Evolutionary conservation across 73 alveolate species (phyloP), one percentile per base, ranked within the genome.

Genomic region (Durusdinium trenchii): DNA sequence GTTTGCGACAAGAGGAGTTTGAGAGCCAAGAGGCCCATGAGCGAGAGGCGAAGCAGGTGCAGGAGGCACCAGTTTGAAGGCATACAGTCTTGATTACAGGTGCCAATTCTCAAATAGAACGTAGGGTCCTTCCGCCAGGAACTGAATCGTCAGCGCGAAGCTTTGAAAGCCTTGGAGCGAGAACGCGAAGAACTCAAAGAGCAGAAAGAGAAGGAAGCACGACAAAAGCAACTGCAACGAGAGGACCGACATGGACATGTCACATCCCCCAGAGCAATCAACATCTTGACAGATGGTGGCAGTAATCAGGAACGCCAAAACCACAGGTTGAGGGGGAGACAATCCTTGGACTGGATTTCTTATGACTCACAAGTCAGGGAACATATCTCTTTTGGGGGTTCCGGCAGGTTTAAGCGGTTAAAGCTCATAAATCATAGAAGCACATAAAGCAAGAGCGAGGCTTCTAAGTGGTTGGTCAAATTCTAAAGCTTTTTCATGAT

Each of bases 11-110:
- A 57, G 76, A 91, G 67, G 98, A 91, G 76, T 54, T 62, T 47
- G 78, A 91, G 60, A 76, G 54, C 89, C 84, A 71, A 47, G 79
- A 91, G 76, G 87, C 67, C 18, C 67, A 73, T 35, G 96, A 90
- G 52, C 96, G 67, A 50, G 96, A 90, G 96, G 86, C 96, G 86
- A 75, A 90, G 96, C 86, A 75, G 9, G 86, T 90, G 2, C 86
- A 47, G 52, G 96, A 90, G 96, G 96, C 0, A 60, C 30, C n/a
- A 32, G 18, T 2, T 60, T 60, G 73, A 23, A 60, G 73, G n/a
- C 1, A 60, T 60, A 60, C n/a, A 23, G 73, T 32, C 18, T 60
- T 60, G 73, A 23, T 32, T 1, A 60, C 30, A 60, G 73, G 7
- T 32, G 0, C 18, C 18, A 60, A 60, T 60, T 23, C 73, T 60